These are phyloP conservation scores for Alectoria sarmentosa DNA, from an alignment of 495 filamentous ascomycete genomes.

Conservation along the genomic window DNA sequence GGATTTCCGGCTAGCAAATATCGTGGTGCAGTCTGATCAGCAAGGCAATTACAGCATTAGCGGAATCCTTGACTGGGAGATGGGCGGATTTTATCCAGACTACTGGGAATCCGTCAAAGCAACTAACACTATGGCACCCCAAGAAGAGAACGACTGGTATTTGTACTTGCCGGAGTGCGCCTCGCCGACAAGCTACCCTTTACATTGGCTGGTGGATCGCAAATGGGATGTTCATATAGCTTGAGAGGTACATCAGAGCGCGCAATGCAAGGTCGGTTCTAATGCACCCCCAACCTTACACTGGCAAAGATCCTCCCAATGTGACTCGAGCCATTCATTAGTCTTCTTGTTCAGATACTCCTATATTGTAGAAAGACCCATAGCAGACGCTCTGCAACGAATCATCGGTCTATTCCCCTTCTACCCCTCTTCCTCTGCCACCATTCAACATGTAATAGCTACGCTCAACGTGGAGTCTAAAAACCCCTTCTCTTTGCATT, in stretches of 20 bases:
- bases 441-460: too few species aligned
- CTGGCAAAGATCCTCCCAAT: neutral
- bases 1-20: constrained; percentile 35
- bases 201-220: constrained; percentile 33
- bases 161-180: constrained; percentile 29
- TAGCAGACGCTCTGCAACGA: too few species aligned
- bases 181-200: constrained; percentile 23
- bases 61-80: constrained; percentile 35
- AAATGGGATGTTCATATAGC: constrained; percentile 29
- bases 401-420: too few species aligned
- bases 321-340: too few species aligned
- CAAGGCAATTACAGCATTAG: constrained; percentile 29
- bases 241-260: neutral
- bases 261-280: neutral
- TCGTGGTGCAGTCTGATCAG: constrained; percentile 33
- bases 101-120: constrained; percentile 32
- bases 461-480: too few species aligned
- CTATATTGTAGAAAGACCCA: too few species aligned
- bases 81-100: constrained; percentile 33
- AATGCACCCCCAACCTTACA: neutral
- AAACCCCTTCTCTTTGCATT: too few species aligned
- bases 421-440: too few species aligned
- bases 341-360: too few species aligned
- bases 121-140: constrained; percentile 28
- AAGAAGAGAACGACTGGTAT: constrained; percentile 33